Conservation (phyloP, 2,329 filamentous ascomycete species). For the Neofusicoccum laricinum region DNA sequence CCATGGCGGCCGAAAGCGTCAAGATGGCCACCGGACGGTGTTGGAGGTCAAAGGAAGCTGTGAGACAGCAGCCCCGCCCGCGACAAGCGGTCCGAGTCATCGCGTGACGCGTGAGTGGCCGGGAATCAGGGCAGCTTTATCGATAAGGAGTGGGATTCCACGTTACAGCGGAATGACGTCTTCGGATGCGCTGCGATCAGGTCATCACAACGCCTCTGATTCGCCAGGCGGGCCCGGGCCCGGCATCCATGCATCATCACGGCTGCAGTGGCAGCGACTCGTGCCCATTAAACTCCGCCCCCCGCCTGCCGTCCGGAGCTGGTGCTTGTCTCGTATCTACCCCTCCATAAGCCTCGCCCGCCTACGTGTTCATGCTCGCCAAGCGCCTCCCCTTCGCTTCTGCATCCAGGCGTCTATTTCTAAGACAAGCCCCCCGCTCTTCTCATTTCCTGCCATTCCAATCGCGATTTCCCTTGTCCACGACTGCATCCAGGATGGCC, state of each 20-base stretch:
- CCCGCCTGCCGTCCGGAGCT: conserved; percentile 1
- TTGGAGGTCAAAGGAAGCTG: conserved; percentile 8
- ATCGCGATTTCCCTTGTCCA: conserved; percentile 2
- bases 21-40: background rate
- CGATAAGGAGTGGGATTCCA: background rate
- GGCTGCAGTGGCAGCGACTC: background rate
- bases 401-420: conserved; percentile 4
- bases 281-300: background rate
- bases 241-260: conserved; percentile 7
- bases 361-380: conserved; percentile 13
- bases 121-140: conserved; percentile 8
- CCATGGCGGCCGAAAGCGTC: background rate
- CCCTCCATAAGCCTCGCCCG: conserved; percentile 11
- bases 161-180: conserved; percentile 7
- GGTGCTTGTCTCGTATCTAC: conserved; percentile 3
- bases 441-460: background rate
- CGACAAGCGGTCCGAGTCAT: background rate
- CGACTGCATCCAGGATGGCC: conserved; percentile 5
- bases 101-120: background rate
- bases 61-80: background rate
- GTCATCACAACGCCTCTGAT: conserved; percentile 13
- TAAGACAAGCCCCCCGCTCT: conserved; percentile 10
- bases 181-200: background rate
- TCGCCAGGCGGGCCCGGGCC: background rate
- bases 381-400: background rate